Conservation (phyloP, 2,329 filamentous ascomycete species). For the Trichophyton rubrum region DNA sequence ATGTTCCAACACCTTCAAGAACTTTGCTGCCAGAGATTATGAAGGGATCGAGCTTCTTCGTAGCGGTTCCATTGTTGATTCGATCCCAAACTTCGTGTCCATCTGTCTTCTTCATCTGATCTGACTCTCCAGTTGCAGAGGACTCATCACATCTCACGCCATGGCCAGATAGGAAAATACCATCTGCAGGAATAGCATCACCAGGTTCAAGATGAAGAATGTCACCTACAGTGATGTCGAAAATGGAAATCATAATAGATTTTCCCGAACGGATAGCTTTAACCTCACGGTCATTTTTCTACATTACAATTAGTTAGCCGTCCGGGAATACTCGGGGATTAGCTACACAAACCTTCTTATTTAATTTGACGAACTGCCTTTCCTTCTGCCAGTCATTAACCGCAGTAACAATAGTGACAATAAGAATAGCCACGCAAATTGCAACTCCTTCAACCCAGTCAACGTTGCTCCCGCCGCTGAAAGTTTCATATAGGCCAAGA, state of each 20-base stretch:
- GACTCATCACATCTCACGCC: slow-evolving; percentile 61
- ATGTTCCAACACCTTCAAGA: slow-evolving; percentile 65
- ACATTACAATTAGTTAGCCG: slow-evolving; percentile 18
- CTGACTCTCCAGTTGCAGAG: slow-evolving; percentile 61
- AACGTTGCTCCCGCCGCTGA: slow-evolving; percentile 38
- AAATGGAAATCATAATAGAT: slow-evolving; percentile 50
- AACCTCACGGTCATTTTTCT: slow-evolving; percentile 53
- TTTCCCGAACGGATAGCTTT: slow-evolving; percentile 57
- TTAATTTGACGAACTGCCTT: slow-evolving; percentile 51
- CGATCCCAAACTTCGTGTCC: slow-evolving; percentile 48
- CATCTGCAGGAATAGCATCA: slow-evolving; percentile 58
- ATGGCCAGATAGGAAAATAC: slow-evolving; percentile 54
- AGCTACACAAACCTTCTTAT: slow-evolving; percentile 31
- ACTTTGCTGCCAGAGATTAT: slow-evolving; percentile 73
- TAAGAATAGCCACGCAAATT: slow-evolving; percentile 52
- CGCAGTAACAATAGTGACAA: slow-evolving; percentile 51
- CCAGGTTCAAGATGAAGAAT: slow-evolving; percentile 57
- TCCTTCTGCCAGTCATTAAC: slow-evolving; percentile 59
- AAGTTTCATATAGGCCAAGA: slow-evolving; percentile 56
- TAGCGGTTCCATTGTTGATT: slow-evolving; percentile 41
- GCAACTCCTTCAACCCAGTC: slow-evolving; percentile 59
- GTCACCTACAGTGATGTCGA: slow-evolving; percentile 57
- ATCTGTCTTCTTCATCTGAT: slow-evolving; percentile 54
- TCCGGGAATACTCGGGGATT: not conserved
- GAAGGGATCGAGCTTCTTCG: slow-evolving; percentile 52